Percentiles rank a stretch among this genome's conserved stretches.
Conservation (phyloP, 176 grass and related monocot species). For the Tuctoria greenei region DNA sequence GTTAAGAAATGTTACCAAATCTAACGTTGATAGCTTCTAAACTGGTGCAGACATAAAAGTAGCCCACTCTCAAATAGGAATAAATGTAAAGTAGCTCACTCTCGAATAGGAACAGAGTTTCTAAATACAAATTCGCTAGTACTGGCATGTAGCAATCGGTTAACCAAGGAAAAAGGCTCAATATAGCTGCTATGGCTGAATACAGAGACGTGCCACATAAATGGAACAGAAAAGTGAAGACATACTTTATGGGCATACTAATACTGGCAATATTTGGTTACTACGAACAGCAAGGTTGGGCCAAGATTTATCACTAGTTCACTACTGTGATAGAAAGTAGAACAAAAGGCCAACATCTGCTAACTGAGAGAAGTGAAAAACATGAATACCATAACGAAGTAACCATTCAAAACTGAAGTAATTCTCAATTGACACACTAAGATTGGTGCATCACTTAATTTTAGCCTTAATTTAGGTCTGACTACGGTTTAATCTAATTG, state of each 20-base stretch:
- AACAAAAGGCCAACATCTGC: constrained; percentile 1
- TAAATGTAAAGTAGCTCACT: background rate
- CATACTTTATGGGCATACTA: constrained; percentile 4
- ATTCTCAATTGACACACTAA: background rate
- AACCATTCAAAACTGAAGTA: background rate
- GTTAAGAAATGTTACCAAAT: constrained; percentile 2
- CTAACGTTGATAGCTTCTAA: background rate
- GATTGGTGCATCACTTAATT: background rate
- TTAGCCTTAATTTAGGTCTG: background rate
- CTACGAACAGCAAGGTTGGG: background rate
- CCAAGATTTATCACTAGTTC: background rate
- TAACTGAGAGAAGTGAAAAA: background rate
- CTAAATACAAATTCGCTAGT: background rate
- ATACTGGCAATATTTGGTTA: background rate
- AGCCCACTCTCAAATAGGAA: background rate
- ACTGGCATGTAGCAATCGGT: background rate
- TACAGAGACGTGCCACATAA: background rate
- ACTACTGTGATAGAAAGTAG: background rate
- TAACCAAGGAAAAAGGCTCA: background rate
- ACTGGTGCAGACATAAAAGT: background rate
- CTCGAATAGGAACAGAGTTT: background rate
- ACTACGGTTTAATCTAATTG: background rate
- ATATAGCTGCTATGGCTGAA: background rate
- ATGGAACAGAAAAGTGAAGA: background rate
- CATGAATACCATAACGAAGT: constrained; percentile 1